Percentiles rank a stretch among this genome's conserved stretches.
These are phyloP conservation scores for Penicillium vulpinum DNA, from an alignment of 2,329 filamentous ascomycete species.

Conservation along the genomic window DNA sequence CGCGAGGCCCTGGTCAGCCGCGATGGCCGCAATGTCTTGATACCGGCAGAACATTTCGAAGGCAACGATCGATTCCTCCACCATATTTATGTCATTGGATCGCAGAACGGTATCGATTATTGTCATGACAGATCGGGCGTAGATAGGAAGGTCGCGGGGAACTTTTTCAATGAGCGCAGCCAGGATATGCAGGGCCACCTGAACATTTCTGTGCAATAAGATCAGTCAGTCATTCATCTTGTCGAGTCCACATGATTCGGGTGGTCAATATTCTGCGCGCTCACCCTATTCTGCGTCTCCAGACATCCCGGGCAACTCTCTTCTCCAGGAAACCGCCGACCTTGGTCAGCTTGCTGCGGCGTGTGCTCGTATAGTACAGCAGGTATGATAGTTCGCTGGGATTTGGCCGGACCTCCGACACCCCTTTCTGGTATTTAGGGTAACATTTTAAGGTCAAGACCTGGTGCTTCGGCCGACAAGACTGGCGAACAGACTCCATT, in stretches of 20 bases:
- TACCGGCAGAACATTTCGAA: slow-evolving; percentile 87
- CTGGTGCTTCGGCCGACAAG: slow-evolving; percentile 88
- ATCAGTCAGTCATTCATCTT: slow-evolving; percentile 10
- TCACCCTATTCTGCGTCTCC: slow-evolving; percentile 82
- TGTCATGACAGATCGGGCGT: slow-evolving; percentile 79
- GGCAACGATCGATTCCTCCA: slow-evolving; percentile 82
- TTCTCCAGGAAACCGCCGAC: slow-evolving; percentile 93
- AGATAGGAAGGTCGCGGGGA: slow-evolving; percentile 84
- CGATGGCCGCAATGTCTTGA: slow-evolving; percentile 81
- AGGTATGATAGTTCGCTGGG: slow-evolving; percentile 96
- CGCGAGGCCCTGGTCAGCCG: slow-evolving; percentile 81
- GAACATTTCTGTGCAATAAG: slow-evolving; percentile 67
- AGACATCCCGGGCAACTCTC: slow-evolving; percentile 88
- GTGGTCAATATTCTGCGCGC: slow-evolving; percentile 29
- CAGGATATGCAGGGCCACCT: slow-evolving; percentile 91
- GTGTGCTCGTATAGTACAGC: slow-evolving; percentile 93
- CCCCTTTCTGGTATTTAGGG: slow-evolving; percentile 85
- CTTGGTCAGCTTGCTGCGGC: slow-evolving; percentile 93
- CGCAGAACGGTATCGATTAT: slow-evolving; percentile 80
- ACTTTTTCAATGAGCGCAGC: slow-evolving; percentile 90
- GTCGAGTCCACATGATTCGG: neutral
- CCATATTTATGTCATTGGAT: slow-evolving; percentile 86
- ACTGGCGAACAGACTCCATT: slow-evolving; percentile 61
- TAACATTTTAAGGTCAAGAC: slow-evolving; percentile 96
- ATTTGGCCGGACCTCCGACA: slow-evolving; percentile 91